phyloP scores from a whole-genome alignment of 2,329 filamentous ascomycete species.

The Colletotrichum costaricense region DNA sequence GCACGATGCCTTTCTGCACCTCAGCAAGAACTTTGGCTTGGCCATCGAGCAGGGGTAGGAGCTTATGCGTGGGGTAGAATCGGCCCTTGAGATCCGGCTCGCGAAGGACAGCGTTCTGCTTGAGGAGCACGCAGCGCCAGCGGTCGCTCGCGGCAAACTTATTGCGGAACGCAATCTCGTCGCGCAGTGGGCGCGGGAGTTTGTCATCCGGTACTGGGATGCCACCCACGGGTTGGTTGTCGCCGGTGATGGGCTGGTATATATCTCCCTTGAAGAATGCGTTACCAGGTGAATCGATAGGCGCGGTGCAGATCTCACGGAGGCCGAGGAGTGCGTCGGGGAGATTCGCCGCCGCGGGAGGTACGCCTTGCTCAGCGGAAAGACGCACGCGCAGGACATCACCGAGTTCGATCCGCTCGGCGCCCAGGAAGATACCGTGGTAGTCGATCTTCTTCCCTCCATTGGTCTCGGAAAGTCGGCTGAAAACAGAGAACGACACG shows the following conservation, averaged over 20 bases:
- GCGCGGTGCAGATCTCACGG: slow-evolving; percentile 51
- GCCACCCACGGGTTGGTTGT: slow-evolving; percentile 35
- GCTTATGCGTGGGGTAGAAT: slow-evolving; percentile 67
- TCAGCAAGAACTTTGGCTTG: slow-evolving; percentile 45
- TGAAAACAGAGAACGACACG: slow-evolving; percentile 62
- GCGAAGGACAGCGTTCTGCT: slow-evolving; percentile 58
- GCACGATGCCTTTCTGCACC: slow-evolving; percentile 53
- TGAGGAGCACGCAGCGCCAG: slow-evolving; percentile 54
- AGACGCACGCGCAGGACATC: slow-evolving; percentile 62
- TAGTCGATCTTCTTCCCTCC: slow-evolving; percentile 50
- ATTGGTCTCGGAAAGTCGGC: slow-evolving; percentile 44
- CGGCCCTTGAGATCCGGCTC: slow-evolving; percentile 63
- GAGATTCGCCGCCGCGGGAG: slow-evolving; percentile 34
- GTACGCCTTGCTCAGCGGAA: slow-evolving; percentile 44
- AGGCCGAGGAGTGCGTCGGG: slow-evolving; percentile 51
- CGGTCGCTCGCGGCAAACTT: slow-evolving; percentile 45
- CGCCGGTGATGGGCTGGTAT: slow-evolving; percentile 48
- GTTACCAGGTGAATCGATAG: slow-evolving; percentile 45
- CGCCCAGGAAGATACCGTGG: slow-evolving; percentile 62
- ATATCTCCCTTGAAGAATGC: slow-evolving; percentile 55
- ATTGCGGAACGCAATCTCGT: slow-evolving; percentile 53
- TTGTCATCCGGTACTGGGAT: slow-evolving; percentile 47
- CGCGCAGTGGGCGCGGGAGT: slow-evolving; percentile 53
- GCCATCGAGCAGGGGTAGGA: slow-evolving; percentile 59
- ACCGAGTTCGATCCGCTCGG: slow-evolving; percentile 59